Evolutionary conservation across 2,329 filamentous ascomycete genomes (phyloP), one percentile per base, ranked within the genome.

Genomic region (Clarireedia hainanense): DNA sequence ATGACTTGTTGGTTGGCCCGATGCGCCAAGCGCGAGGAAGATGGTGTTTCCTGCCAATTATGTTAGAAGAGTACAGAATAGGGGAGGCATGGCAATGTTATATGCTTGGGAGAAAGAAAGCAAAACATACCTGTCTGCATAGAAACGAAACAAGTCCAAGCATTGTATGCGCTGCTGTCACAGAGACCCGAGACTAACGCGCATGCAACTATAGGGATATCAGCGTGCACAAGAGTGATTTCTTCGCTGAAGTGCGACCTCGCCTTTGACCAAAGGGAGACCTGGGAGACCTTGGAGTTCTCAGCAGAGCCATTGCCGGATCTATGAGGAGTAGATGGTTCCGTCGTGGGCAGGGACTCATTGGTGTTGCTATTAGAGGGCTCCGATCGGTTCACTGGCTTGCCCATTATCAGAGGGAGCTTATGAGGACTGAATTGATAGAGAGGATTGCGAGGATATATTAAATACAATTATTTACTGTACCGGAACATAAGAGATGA

Each of bases 11-110:
- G 78, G 80, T 47, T 81, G 78, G 30, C 70, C 69, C 2, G 80
- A 76, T 12, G 79, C 76, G 55, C 80, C 80, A 23, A 85, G 77
- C 17, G 78, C 80, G 40, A 85, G 73, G 69, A 84, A 83, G 62
- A 85, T 77, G 9, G 81, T 84, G 68, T 85, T 85, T 40, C 81
- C 80, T 73, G 23, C 3, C 9, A 15, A 15, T 12, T 40, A 30
- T 3, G 26, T 43, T 26, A 36, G 40, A n/a, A 9, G 5, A 17
- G 14, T 24, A 23, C 14, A 45, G 17, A 47, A 17, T 17, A 34
- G 40, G 14, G 20, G 4, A 36, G 37, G 15, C 24, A 10, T 15
- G 24, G 27, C 30, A 24, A 23, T 42, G 46, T 48, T 15, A 15
- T 6, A 42, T 42, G 15, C 17, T 7, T n/a, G 39, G n/a, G 17